phyloP scores from a whole-genome alignment of 2,329 filamentous ascomycete species.

The Alternaria infectoria region DNA sequence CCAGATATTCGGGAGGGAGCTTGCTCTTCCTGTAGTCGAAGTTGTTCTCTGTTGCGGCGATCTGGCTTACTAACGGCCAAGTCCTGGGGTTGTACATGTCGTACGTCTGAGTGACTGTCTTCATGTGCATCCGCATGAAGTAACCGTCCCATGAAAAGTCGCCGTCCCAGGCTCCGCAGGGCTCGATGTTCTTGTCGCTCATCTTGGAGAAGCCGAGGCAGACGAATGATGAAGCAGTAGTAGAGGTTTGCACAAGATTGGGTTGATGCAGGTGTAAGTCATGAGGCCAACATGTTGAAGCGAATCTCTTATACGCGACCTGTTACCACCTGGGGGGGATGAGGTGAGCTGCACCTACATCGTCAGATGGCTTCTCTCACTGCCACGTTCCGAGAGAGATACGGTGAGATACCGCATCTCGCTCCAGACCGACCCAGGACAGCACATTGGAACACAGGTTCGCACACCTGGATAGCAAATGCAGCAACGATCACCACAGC shows the following conservation, averaged over 20 bases:
- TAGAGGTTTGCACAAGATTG: not conserved
- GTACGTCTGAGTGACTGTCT: not conserved
- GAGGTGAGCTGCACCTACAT: no score
- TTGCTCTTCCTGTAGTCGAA: not conserved
- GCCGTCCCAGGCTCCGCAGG: not conserved
- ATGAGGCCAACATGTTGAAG: not conserved
- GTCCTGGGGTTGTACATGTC: not conserved
- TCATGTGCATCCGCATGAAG: not conserved
- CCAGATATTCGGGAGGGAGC: not conserved
- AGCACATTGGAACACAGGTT: no score
- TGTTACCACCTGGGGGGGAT: no score
- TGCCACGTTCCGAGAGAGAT: not conserved
- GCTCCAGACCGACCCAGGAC: no score
- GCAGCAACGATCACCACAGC: not conserved
- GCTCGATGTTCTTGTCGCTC: not conserved
- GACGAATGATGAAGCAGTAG: not conserved
- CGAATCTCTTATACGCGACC: no score
- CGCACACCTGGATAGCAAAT: no score
- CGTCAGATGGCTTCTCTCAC: no score
- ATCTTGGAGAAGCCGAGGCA: not conserved
- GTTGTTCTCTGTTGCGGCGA: not conserved
- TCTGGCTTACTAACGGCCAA: not conserved
- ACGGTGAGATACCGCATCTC: no score
- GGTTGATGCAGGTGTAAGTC: not conserved
- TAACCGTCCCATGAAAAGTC: not conserved